Evolutionary conservation across 371 early-diverging fungal genomes (phyloP).

Genomic region (Mucor racemosus): DNA sequence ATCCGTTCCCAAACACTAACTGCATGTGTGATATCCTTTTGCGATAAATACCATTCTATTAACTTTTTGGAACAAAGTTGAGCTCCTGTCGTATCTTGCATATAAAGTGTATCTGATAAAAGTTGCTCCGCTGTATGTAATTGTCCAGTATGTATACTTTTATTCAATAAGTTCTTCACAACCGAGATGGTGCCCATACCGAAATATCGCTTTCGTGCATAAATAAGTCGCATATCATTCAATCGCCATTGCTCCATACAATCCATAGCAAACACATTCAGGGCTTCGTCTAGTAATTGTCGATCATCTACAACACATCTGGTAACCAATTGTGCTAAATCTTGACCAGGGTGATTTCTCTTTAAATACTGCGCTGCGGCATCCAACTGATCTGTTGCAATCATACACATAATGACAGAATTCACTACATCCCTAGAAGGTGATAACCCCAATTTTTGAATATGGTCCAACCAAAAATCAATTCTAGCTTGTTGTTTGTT

Average conservation of each 20-base stretch:
- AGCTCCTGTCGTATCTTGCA: conserved; percentile 22
- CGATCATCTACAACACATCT: conserved; percentile 1
- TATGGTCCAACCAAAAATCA: conserved; percentile 28
- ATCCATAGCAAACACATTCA: conserved; percentile 27
- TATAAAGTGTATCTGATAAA: conserved; percentile 20
- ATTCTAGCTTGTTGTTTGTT: conserved; percentile 19
- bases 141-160: conserved; percentile 31
- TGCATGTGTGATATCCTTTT: conserved; percentile 26
- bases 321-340: conserved; percentile 8
- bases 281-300: conserved; percentile 25
- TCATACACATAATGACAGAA: conserved; percentile 24
- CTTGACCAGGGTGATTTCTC: conserved; percentile 5
- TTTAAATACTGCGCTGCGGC: conserved; percentile 21
- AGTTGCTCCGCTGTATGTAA: conserved; percentile 15
- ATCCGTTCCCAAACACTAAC: conserved; percentile 29
- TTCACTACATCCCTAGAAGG: conserved; percentile 15
- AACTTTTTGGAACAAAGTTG: conserved; percentile 20
- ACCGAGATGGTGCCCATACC: conserved; percentile 23
- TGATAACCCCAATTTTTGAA: conserved; percentile 5
- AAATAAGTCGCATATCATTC: conserved; percentile 30
- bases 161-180: conserved; percentile 21
- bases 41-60: conserved; percentile 25
- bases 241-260: conserved; percentile 25
- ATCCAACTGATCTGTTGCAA: conserved; percentile 17
- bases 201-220: conserved; percentile 18